Evolutionary conservation across 2,329 filamentous ascomycete species (phyloP), one percentile per base, ranked within the genome.

Genomic region (Stachybotrys chlorohalonatus): DNA sequence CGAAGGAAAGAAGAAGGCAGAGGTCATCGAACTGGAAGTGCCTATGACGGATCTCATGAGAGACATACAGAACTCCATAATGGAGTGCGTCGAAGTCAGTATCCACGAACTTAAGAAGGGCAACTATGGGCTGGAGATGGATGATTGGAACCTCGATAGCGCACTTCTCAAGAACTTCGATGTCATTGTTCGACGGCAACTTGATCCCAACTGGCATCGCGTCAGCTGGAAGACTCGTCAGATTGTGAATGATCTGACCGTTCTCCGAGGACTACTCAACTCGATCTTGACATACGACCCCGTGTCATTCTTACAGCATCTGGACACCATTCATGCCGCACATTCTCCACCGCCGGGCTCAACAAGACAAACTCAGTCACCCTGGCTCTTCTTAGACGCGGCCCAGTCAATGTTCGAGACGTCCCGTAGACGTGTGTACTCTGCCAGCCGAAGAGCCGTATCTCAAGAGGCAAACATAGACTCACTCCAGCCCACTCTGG

Each of bases 141-240:
- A 95, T 56, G 92, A 96, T 65, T 97, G 93, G 93, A 96, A 90
- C 52, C 77, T 96, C 16, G 93, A 97, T 69, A 96, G 89, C 65
- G 93, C 93, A 42, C 73, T 97, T 57, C 87, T 96, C 60, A 89
- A 87, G 65, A 95, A 91, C 64, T 99, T 99, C 68, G 94, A 97
- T 68, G 77, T 89, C 57, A 87, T 92, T 54, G 85, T 99, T 52
- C 82, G 93, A 58, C 82, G 92, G 55, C 94, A 99, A 69, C 76
- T 99, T 16, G 92, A 97, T 65, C 92, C 93, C 5, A 92, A 97
- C 56, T 99, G 94, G 94, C 94, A 99, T 73, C 84, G 94, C 53
- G 89, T 96, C 52, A 96, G 89, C 68, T 95, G 89, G 79, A 91
- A 94, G 70, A 97, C 93, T 2, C 90, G 88, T 64, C 92, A 96